Conservation (phyloP, 257 asterid species). For the Anisodus tanguticus region DNA sequence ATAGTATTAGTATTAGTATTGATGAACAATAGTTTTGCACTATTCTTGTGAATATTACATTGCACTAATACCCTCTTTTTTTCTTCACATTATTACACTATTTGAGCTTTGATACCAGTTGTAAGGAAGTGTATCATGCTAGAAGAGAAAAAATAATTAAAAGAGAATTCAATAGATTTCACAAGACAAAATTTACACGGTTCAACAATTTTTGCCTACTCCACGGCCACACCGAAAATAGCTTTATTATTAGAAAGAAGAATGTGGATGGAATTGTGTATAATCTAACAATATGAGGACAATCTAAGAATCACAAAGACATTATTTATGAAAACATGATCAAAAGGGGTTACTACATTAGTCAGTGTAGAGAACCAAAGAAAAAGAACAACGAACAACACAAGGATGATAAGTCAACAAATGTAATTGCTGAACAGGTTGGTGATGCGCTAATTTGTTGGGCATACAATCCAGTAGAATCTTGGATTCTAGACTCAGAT, state of each 20-base stretch:
- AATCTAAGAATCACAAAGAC: neutral
- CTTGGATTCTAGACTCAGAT: slow-evolving; percentile 17
- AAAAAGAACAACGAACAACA: neutral
- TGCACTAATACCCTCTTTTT: no score
- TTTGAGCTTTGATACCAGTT: no score
- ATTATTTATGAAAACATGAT: no score
- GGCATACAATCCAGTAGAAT: neutral
- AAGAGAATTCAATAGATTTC: no score
- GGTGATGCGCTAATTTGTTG: neutral
- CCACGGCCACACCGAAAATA: neutral
- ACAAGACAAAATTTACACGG: no score
- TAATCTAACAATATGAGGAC: no score
- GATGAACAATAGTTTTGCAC: no score
- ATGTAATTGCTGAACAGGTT: neutral
- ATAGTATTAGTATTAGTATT: no score
- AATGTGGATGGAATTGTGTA: neutral
- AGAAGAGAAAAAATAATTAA: no score
- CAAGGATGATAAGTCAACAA: neutral
- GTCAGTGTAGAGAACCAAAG: neutral
- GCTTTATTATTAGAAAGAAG: neutral
- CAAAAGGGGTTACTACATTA: neutral
- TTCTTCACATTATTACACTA: no score
- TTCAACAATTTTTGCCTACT: neutral
- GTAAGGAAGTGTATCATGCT: no score
- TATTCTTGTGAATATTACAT: no score